Conservation (phyloP, 352 stramenopile genomes). For the Pythium scleroteichum region DNA sequence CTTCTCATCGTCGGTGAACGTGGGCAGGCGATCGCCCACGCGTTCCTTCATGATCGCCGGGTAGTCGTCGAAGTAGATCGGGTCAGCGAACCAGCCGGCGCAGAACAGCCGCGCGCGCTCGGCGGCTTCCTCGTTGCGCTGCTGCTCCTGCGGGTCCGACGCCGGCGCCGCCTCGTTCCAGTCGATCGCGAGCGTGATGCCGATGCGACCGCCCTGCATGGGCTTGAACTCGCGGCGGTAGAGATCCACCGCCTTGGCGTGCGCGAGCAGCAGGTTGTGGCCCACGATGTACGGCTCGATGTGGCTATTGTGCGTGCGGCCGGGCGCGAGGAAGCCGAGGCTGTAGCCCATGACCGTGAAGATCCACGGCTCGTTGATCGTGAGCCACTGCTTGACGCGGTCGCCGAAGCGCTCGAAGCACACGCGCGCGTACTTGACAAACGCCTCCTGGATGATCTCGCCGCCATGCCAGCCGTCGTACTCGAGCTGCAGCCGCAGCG, state of each 20-base stretch:
- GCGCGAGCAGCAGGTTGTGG: slow-evolving; percentile 90
- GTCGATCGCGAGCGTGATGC: slow-evolving; percentile 90
- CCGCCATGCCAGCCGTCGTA: slow-evolving; percentile 57
- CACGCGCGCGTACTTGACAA: slow-evolving; percentile 79
- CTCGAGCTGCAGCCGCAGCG: slow-evolving; percentile 62
- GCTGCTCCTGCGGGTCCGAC: slow-evolving; percentile 46
- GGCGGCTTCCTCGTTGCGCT: slow-evolving; percentile 58
- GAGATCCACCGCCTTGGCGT: slow-evolving; percentile 76
- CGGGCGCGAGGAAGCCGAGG: slow-evolving; percentile 72
- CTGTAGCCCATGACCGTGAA: slow-evolving; percentile 49
- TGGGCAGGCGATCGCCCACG: slow-evolving; percentile 79
- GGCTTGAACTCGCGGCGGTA: slow-evolving; percentile 60
- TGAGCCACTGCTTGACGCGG: slow-evolving; percentile 92
- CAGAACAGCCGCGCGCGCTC: slow-evolving; percentile 85
- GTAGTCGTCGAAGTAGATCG: slow-evolving; percentile 68
- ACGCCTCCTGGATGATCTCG: slow-evolving; percentile 65
- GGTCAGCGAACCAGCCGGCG: slow-evolving; percentile 91
- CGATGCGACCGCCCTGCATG: slow-evolving; percentile 78
- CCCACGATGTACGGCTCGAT: slow-evolving; percentile 38
- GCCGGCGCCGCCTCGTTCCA: slow-evolving; percentile 80
- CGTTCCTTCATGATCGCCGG: slow-evolving; percentile 42
- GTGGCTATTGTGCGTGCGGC: slow-evolving; percentile 41
- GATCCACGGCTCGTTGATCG: slow-evolving; percentile 92
- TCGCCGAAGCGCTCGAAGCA: slow-evolving; percentile 90
- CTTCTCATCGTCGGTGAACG: neutral